A percentile compares a stretch with the other conserved stretches of the same genome.
phyloP scores from a whole-genome alignment of 129 eudicot genomes.

The Oenanthe sinensis region DNA sequence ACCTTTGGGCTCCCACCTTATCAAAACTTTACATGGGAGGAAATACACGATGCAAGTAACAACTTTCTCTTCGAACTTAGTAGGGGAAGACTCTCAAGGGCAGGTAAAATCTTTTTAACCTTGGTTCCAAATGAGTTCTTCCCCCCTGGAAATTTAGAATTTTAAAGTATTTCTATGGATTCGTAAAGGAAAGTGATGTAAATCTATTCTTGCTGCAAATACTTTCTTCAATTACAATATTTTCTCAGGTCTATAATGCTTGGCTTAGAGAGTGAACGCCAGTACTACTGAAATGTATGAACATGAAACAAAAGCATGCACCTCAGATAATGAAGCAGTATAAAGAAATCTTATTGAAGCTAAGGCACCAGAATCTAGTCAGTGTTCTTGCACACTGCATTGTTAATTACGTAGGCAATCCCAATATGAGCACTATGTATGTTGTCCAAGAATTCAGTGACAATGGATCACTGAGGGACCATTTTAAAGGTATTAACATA shows the following conservation, averaged over 20 bases:
- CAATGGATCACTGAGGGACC: constrained; percentile 57
- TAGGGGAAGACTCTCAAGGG: constrained; percentile 80
- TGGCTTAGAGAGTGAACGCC: constrained; percentile 61
- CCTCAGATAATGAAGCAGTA: constrained; percentile 63
- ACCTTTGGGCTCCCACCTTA: constrained; percentile 78
- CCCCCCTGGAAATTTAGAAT: too few species aligned
- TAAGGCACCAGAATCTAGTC: constrained; percentile 79
- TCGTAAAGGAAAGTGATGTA: neutral
- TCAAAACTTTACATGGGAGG: constrained; percentile 67
- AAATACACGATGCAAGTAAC: constrained; percentile 83
- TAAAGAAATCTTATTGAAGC: constrained; percentile 69
- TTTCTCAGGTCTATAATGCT: constrained; percentile 59
- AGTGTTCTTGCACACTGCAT: constrained; percentile 88
- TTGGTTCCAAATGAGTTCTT: neutral
- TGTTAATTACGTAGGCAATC: constrained; percentile 56
- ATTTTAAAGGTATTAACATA: too few species aligned
- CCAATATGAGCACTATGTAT: constrained; percentile 52
- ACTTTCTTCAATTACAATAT: neutral
- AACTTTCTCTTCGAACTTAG: constrained; percentile 53
- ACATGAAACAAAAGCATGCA: constrained; percentile 65
- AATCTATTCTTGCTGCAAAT: neutral
- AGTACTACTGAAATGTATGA: constrained; percentile 67
- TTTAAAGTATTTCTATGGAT: neutral
- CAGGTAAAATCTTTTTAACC: constrained; percentile 32
- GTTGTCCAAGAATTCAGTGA: constrained; percentile 66